Conservation (phyloP, 768 basidiomycete genomes). For the Leucosporidium creatinivorum region DNA sequence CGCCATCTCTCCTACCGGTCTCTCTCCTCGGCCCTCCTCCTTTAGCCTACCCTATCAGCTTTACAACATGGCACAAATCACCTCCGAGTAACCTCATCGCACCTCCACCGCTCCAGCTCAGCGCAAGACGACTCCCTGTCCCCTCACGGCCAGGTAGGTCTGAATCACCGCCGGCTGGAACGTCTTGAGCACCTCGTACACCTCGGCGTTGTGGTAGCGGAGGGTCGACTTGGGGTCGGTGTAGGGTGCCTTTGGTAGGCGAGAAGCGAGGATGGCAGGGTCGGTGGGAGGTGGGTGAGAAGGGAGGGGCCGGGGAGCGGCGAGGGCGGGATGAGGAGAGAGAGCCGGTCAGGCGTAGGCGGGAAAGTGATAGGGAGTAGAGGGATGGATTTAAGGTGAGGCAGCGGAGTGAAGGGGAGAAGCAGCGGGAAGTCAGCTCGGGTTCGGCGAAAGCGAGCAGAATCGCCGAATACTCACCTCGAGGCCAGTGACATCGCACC, state of each 20-base stretch:
- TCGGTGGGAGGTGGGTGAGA: not conserved
- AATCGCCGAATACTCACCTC: constrained; percentile 32
- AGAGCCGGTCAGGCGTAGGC: too few species aligned
- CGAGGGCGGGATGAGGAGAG: not conserved
- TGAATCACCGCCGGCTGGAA: constrained; percentile 37
- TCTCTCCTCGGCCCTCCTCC: too few species aligned
- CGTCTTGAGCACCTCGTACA: constrained; percentile 43
- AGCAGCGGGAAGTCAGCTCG: too few species aligned
- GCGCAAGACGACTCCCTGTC: constrained; percentile 21
- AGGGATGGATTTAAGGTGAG: too few species aligned
- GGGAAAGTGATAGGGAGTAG: too few species aligned
- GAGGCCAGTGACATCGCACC: constrained; percentile 48
- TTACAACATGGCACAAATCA: not conserved
- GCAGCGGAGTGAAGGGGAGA: too few species aligned
- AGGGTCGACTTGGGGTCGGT: constrained; percentile 44
- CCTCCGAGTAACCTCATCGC: not conserved
- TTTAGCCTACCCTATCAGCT: too few species aligned
- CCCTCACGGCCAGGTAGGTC: constrained; percentile 21
- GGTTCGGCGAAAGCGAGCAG: too few species aligned
- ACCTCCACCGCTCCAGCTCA: not conserved
- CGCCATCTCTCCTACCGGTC: too few species aligned
- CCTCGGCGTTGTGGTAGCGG: constrained; percentile 43
- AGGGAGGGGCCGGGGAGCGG: not conserved
- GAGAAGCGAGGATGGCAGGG: not conserved
- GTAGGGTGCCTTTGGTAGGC: constrained; percentile 34